phyloP scores from a whole-genome alignment of 2,329 filamentous ascomycete genomes.

The Exserohilum rostratum region DNA sequence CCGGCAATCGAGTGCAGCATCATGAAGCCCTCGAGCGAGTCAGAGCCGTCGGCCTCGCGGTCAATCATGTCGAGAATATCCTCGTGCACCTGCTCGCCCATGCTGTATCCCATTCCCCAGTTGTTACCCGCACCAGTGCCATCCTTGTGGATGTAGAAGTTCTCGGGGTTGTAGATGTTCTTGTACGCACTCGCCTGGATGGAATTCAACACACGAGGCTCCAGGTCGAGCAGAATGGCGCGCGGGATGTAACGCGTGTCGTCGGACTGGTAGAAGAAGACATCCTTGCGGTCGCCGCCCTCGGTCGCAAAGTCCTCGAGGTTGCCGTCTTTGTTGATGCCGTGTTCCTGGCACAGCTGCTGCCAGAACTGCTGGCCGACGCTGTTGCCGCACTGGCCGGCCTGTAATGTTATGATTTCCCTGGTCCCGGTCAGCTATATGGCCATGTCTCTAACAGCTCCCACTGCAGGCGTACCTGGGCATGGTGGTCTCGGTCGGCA shows the following conservation, averaged over 20 bases:
- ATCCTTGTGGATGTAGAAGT: constrained; percentile 96
- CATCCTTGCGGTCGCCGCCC: constrained; percentile 96
- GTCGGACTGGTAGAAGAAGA: constrained; percentile 99
- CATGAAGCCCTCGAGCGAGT: constrained; percentile 99
- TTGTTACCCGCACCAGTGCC: constrained; percentile 96
- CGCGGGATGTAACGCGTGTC: constrained; percentile 97
- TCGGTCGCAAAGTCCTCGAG: constrained; percentile 97
- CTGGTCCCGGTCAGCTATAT: constrained; percentile 55
- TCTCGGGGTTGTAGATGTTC: constrained; percentile 99
- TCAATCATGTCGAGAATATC: constrained; percentile 99
- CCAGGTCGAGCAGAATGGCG: constrained; percentile 92
- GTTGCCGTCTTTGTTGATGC: constrained; percentile 96
- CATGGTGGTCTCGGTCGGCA: constrained; percentile 39
- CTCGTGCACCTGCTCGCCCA: constrained; percentile 88
- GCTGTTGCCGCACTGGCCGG: constrained; percentile 99
- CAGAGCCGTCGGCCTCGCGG: constrained; percentile 95
- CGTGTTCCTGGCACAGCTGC: constrained; percentile 96
- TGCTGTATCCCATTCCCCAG: constrained; percentile 96
- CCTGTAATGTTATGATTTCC: constrained; percentile 99
- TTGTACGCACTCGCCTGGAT: constrained; percentile 95
- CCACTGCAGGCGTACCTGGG: constrained; percentile 39
- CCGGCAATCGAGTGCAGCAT: constrained; percentile 97
- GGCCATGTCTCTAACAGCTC: neutral
- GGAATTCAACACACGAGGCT: constrained; percentile 87
- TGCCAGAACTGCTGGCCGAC: constrained; percentile 99